A percentile compares a stretch with the other conserved stretches of the same genome.
These are phyloP conservation scores for Erucastrum elatum DNA, from an alignment of 345 rosid species.

Conservation along the genomic window DNA sequence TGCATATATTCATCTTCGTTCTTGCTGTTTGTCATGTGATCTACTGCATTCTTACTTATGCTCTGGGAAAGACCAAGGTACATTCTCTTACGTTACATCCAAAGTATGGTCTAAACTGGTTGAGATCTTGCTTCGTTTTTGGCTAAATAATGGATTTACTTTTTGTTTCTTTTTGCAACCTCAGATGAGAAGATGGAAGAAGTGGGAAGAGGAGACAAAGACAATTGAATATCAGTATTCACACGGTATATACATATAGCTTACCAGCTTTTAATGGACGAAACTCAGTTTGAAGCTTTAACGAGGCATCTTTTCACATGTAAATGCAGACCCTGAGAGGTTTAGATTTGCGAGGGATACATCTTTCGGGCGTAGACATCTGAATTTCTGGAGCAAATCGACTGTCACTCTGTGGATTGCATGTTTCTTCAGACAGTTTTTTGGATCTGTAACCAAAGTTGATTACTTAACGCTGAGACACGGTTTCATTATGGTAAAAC, in stretches of 20 bases:
- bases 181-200: conserved; percentile 89
- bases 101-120: background rate
- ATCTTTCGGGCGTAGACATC: conserved; percentile 87
- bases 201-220: conserved; percentile 85
- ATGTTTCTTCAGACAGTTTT: conserved; percentile 91
- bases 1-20: conserved; percentile 86
- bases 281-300: background rate
- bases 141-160: background rate
- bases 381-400: conserved; percentile 63
- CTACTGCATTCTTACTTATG: conserved; percentile 70
- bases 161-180: background rate
- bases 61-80: conserved; percentile 81
- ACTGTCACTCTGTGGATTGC: conserved; percentile 71
- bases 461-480: conserved; percentile 90
- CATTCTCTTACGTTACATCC: background rate
- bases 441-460: conserved; percentile 76
- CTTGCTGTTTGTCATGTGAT: conserved; percentile 79
- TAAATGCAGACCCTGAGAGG: conserved; percentile 77
- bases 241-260: conserved; percentile 44
- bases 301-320: background rate
- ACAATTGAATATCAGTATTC: conserved; percentile 82
- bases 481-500: conserved; percentile 80
- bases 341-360: conserved; percentile 95
- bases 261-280: background rate
- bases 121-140: conserved; percentile 8